These are phyloP conservation scores for Suaeda aralocaspica DNA, from an alignment of 148 eudicot genomes.

Conservation along the genomic window DNA sequence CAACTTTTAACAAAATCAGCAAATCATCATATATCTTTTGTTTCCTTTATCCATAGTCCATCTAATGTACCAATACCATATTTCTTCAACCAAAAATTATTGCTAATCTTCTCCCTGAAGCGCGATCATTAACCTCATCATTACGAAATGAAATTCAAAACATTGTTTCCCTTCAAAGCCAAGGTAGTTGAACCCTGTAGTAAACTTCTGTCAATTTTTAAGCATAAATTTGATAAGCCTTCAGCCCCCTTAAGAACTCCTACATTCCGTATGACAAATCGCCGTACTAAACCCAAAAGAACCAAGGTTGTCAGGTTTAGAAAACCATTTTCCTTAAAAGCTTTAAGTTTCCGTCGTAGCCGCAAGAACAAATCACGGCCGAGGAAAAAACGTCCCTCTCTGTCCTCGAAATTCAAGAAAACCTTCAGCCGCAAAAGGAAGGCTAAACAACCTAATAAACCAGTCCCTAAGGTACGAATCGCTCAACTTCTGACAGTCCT, in stretches of 20 bases:
- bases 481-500: conserved; percentile 39
- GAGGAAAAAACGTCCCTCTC: conserved; percentile 34
- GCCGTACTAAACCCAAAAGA: conserved; percentile 21
- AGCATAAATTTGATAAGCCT: conserved; percentile 37
- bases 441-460: conserved; percentile 14
- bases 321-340: conserved; percentile 36
- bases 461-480: conserved; percentile 28
- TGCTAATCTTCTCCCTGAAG: not conserved
- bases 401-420: conserved; percentile 25
- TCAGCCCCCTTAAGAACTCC: conserved; percentile 10
- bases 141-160: conserved; percentile 29
- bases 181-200: conserved; percentile 56
- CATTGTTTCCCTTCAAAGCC: conserved; percentile 47
- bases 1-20: conserved; percentile 9
- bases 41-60: conserved; percentile 9
- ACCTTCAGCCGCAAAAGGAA: conserved; percentile 9
- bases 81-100: not conserved
- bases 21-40: conserved; percentile 6
- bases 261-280: conserved; percentile 22
- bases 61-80: conserved; percentile 4
- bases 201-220: conserved; percentile 38
- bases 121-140: not conserved
- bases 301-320: conserved; percentile 36
- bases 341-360: conserved; percentile 26
- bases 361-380: conserved; percentile 30